These are phyloP conservation scores for Piloderma croceum DNA, from an alignment of 768 basidiomycete genomes.

Conservation along the genomic window DNA sequence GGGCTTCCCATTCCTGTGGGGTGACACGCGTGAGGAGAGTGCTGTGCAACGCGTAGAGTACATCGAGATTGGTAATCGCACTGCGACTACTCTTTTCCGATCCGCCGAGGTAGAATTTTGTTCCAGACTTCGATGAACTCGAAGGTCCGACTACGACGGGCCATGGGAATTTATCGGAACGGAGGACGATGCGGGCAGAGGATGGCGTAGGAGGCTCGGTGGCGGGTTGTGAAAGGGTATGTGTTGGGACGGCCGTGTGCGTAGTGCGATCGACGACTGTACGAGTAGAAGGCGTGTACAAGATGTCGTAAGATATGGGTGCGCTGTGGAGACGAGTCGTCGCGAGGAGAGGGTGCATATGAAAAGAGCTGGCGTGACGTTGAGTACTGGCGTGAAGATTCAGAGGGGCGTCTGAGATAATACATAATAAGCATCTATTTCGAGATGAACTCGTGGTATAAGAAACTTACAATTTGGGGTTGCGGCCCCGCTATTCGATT, in stretches of 20 bases:
- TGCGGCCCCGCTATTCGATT: no score
- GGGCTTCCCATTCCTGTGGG: conserved; percentile 57
- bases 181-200: conserved; percentile 47
- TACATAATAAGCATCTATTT: not conserved
- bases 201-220: conserved; percentile 53
- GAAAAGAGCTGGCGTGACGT: conserved; percentile 33
- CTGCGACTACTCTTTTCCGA: conserved; percentile 18
- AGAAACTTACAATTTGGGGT: conserved; percentile 12
- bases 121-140: conserved; percentile 19
- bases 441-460: not conserved
- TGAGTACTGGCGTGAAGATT: conserved; percentile 16
- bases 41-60: conserved; percentile 54
- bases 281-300: conserved; percentile 50
- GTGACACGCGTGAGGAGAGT: conserved; percentile 54
- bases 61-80: conserved; percentile 55
- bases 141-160: conserved; percentile 43
- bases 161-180: conserved; percentile 58
- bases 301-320: conserved; percentile 58
- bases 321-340: conserved; percentile 50
- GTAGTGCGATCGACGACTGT: conserved; percentile 54
- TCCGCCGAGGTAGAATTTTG: conserved; percentile 22
- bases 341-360: conserved; percentile 63
- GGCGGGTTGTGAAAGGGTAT: conserved; percentile 56
- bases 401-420: conserved; percentile 5
- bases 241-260: conserved; percentile 46